phyloP scores from a whole-genome alignment of 2,329 filamentous ascomycete species.

The Ophiostoma novo-ulmi region DNA sequence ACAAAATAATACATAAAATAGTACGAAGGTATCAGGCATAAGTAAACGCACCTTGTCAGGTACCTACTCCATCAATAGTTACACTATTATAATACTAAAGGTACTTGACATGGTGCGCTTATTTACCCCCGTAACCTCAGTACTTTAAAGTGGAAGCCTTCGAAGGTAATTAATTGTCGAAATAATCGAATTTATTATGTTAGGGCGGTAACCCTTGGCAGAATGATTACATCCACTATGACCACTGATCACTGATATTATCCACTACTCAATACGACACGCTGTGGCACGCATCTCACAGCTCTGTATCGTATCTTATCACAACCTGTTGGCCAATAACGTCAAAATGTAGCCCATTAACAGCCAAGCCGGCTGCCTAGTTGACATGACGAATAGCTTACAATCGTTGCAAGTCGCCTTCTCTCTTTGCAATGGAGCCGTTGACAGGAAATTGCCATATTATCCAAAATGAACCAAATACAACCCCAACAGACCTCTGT shows the following conservation, averaged over 20 bases:
- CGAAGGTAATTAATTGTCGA: not conserved
- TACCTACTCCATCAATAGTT: too few relatives aligned
- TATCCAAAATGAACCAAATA: not conserved
- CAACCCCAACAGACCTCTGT: not conserved
- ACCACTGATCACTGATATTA: not conserved
- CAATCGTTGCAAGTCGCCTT: not conserved
- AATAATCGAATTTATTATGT: not conserved
- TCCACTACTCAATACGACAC: not conserved
- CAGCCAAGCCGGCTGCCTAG: not conserved
- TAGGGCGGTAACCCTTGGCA: not conserved
- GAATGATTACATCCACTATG: not conserved
- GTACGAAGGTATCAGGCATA: not conserved
- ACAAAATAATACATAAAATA: constrained; percentile 2
- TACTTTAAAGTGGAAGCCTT: too few relatives aligned
- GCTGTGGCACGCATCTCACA: not conserved
- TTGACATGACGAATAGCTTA: not conserved
- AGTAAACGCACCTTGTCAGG: too few relatives aligned
- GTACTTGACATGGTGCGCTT: too few relatives aligned
- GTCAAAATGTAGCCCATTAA: not conserved
- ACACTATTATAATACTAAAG: too few relatives aligned
- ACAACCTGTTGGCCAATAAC: not conserved
- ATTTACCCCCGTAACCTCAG: too few relatives aligned
- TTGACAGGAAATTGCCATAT: not conserved
- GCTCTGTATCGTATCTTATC: not conserved
- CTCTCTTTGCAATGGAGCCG: not conserved